Evolutionary conservation across 2,329 filamentous ascomycete species (phyloP), one percentile per base, ranked within the genome.

Genomic region (Cucurbitaria berberidis): DNA sequence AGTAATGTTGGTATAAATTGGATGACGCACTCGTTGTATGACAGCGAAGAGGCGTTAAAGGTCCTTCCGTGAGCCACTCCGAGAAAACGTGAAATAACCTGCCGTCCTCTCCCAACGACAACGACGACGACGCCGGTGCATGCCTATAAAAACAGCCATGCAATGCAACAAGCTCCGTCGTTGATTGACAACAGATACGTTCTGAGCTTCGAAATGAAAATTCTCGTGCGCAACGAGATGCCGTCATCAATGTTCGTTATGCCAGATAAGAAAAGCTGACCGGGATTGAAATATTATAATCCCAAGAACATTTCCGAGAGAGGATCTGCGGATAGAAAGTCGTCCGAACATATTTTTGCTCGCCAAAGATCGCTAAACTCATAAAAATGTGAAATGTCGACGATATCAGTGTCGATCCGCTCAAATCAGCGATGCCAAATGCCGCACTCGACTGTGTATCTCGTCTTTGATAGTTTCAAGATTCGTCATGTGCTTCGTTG

Each of bases 401-500:
- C 51, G 44, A 62, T 60, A 59, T 53, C 47, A 44, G 47, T 46
- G 46, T 35, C 39, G 38, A 53, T 51, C 45, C 45, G n/a, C 9
- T 11, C 21, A n/a, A n/a, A 16, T 41, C 32, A 24, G 54, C 63
- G 51, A 66, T 66, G 59, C 53, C 56, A 54, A 51, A 63, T 62
- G 57, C 57, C 64, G 58, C 60, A 56, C 63, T 66, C 51, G 54
- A 63, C 46, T 53, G 42, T 62, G 19, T 64, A 52, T 42, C 39
- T 54, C 36, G 18, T 40, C 48, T 9, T 15, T 18, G 11, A 1
- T 19, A 18, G 21, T 22, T 18, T 42, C 40, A 42, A 42, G 69
- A 72, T 67, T 75, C 73, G 54, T 76, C 67, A 51, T 72, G 72
- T 61, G 62, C 67, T 71, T 76, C 73, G 60, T 70, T 67, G 58